Conservation (phyloP, 495 filamentous ascomycete genomes). For the Extremus antarcticus region DNA sequence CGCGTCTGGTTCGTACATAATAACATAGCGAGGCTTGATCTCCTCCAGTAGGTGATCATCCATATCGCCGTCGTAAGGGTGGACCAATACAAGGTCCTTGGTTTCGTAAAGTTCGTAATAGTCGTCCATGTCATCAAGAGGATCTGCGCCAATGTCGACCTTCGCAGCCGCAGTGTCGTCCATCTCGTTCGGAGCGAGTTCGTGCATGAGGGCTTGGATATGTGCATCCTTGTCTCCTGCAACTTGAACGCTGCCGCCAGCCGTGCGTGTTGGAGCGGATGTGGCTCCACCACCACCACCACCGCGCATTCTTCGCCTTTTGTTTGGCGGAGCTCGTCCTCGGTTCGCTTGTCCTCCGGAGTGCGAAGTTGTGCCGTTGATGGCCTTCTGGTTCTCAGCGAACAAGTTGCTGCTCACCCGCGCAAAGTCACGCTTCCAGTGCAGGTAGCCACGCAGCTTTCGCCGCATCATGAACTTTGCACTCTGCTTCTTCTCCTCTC, state of each 20-base stretch:
- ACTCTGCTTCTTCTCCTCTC: conserved; percentile 38
- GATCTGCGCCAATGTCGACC: conserved; percentile 67
- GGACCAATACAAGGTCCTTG: conserved; percentile 76
- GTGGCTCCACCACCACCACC: conserved; percentile 48
- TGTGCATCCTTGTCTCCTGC: conserved; percentile 73
- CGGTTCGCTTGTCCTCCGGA: conserved; percentile 38
- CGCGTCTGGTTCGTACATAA: conserved; percentile 98
- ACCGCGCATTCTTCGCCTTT: conserved; percentile 80
- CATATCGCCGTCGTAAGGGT: conserved; percentile 90
- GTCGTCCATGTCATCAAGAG: conserved; percentile 71
- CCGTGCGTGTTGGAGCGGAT: conserved; percentile 42
- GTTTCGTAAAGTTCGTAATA: conserved; percentile 91
- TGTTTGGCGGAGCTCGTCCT: conserved; percentile 67
- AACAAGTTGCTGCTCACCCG: conserved; percentile 68
- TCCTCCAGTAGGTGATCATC: conserved; percentile 95
- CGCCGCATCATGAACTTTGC: conserved; percentile 81
- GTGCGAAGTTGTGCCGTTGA: conserved; percentile 49
- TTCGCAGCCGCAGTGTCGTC: conserved; percentile 47
- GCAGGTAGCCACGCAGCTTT: conserved; percentile 75
- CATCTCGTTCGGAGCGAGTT: conserved; percentile 53
- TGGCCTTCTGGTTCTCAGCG: conserved; percentile 65
- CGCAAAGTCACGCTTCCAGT: conserved; percentile 84
- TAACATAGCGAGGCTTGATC: conserved; percentile 80
- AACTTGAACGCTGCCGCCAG: conserved; percentile 59
- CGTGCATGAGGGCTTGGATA: conserved; percentile 53